Evolutionary conservation across 2,329 filamentous ascomycete species (phyloP).

Genomic region (Purpureocillium takamizusanense): DNA sequence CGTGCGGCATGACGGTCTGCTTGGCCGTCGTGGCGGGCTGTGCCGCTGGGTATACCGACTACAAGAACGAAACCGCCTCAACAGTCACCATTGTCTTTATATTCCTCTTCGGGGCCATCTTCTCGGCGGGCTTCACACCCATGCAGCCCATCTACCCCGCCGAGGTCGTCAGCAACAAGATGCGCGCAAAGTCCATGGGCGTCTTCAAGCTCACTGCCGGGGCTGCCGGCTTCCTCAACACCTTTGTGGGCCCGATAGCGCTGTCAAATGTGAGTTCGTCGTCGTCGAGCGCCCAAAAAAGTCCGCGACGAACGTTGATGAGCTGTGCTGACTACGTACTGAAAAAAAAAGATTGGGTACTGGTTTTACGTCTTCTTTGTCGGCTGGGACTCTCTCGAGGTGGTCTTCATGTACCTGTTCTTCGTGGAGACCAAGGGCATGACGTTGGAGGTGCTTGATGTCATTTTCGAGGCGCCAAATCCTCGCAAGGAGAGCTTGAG

Average conservation of each 20-base stretch:
- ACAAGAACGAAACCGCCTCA: slow-evolving; percentile 19
- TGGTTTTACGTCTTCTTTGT: slow-evolving; percentile 28
- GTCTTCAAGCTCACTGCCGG: no score
- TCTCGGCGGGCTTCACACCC: no score
- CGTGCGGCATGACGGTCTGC: slow-evolving; percentile 21
- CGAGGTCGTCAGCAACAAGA: no score
- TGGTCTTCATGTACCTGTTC: slow-evolving; percentile 25
- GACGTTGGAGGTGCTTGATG: slow-evolving; percentile 16
- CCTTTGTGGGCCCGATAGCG: background rate
- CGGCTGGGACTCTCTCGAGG: slow-evolving; percentile 13
- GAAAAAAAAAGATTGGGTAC: slow-evolving; percentile 23
- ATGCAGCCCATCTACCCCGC: no score
- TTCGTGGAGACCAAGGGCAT: slow-evolving; percentile 19
- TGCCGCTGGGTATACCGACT: slow-evolving; percentile 21
- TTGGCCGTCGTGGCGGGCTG: slow-evolving; percentile 24
- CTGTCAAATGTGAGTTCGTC: slow-evolving; percentile 23
- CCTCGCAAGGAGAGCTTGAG: background rate
- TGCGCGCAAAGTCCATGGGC: no score
- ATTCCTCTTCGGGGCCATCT: slow-evolving; percentile 25
- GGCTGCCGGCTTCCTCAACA: no score
- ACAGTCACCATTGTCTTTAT: slow-evolving; percentile 26
- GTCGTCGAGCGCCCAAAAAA: slow-evolving; percentile 17
- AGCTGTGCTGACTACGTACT: no score
- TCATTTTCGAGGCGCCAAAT: slow-evolving; percentile 14
- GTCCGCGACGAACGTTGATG: no score